Base-by-base conservation (phyloP, 148 eudicot species). In the Euryodendron excelsum region DNA sequence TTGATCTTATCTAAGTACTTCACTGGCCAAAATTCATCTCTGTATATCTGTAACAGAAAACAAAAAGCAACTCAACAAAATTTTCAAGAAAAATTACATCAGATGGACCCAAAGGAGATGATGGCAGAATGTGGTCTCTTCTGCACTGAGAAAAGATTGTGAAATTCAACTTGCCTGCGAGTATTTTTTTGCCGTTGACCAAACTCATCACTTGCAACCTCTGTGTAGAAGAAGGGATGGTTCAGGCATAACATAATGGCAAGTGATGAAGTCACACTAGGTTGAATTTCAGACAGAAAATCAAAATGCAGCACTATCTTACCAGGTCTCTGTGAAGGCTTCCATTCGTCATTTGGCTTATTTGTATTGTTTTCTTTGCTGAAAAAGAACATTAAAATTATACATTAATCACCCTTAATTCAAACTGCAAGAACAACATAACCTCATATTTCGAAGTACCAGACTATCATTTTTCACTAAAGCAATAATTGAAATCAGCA, bases 21-120 rank as follows among this genome's bases (percentile, higher is more conserved):
- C 92, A 94, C 89, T 90, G 93, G 79, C 89, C 93, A 85, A 94
- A 94, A 78, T 85, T 92, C 97, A 94, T 94, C 82, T 94, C 92
- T 1, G 98, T 91, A 86, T 94, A 92, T 92, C 97, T 94, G 89
- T n/a, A n/a, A n/a, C 87, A 86, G 4, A 34, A 47, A 28, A 36
- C 37, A 13, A 67, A 4, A 78, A 30, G 10, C 0, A 52, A 23
- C 17, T 9, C 10, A 37, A 10, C 20, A 47, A 21, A n/a, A 10
- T 48, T 30, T 23, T 21, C 41, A n/a, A 72, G 60, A 31, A 66
- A 12, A 20, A 36, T 66, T 36, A 66, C 47, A 65, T 18, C 48
- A 70, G 0, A 77, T 66, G 77, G 64, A 34, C 7, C 31, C 31
- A 56, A 13, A 20, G 17, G 60, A 18, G 56, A 78, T 45, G 65